Evolutionary conservation across 2,329 filamentous ascomycete species (phyloP).

Genomic region (Thielaviopsis punctulata): DNA sequence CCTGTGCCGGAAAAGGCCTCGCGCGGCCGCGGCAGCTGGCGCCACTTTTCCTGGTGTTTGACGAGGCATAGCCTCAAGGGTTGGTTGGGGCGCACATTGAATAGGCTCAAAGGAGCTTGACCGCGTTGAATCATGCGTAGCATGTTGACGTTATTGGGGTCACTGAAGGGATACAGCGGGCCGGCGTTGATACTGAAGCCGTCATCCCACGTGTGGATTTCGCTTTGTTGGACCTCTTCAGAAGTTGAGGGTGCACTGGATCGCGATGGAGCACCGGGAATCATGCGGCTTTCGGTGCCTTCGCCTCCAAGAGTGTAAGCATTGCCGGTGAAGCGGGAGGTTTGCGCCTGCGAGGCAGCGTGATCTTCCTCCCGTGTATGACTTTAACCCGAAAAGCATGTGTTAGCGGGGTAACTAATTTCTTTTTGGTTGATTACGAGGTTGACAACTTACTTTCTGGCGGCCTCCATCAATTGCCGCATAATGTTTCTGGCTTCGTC

Average conservation of each 20-base stretch:
- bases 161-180: slow-evolving; percentile 59
- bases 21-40: slow-evolving; percentile 55
- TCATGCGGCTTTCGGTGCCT: slow-evolving; percentile 48
- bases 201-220: slow-evolving; percentile 65
- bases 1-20: slow-evolving; percentile 58
- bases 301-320: slow-evolving; percentile 68
- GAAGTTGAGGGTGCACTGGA: slow-evolving; percentile 27
- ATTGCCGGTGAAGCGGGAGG: slow-evolving; percentile 44
- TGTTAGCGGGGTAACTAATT: slow-evolving; percentile 26
- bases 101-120: slow-evolving; percentile 58
- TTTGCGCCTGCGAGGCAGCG: slow-evolving; percentile 29
- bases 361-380: background rate
- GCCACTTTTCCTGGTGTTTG: slow-evolving; percentile 59
- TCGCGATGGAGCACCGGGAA: slow-evolving; percentile 31
- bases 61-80: slow-evolving; percentile 65
- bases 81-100: slow-evolving; percentile 59
- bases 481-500: background rate
- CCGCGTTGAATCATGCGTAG: slow-evolving; percentile 62
- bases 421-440: too few relatives aligned
- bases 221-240: slow-evolving; percentile 30
- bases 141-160: slow-evolving; percentile 55
- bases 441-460: slow-evolving; percentile 36
- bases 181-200: slow-evolving; percentile 78
- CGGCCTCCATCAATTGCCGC: slow-evolving; percentile 23
- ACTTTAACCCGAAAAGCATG: background rate